phyloP scores from a whole-genome alignment of 768 basidiomycete genomes.

The Imleria badia region DNA sequence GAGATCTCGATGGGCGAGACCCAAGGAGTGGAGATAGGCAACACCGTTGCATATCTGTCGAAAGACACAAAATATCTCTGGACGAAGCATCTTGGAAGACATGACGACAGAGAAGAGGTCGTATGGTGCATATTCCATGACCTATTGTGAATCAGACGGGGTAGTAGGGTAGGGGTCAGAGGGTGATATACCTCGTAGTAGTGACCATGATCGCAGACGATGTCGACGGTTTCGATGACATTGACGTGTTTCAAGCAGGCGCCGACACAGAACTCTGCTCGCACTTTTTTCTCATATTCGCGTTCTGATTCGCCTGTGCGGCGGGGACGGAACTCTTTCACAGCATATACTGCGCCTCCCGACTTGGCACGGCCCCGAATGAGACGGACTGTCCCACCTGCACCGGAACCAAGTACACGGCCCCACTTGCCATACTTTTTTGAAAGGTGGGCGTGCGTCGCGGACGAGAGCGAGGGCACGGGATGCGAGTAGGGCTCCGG shows the following conservation, averaged over 20 bases:
- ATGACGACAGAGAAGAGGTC: slow-evolving; percentile 99
- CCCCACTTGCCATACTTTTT: slow-evolving; percentile 99
- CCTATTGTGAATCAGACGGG: slow-evolving; percentile 44
- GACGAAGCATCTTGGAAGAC: slow-evolving; percentile 98
- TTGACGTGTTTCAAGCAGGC: slow-evolving; percentile 92
- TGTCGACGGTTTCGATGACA: slow-evolving; percentile 97
- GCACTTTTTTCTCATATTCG: slow-evolving; percentile 99
- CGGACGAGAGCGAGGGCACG: slow-evolving; percentile 68
- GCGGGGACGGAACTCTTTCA: slow-evolving; percentile 95
- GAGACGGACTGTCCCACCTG: slow-evolving; percentile 96
- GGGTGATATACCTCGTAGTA: slow-evolving; percentile 82
- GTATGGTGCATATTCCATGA: slow-evolving; percentile 99
- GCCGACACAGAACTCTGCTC: slow-evolving; percentile 98
- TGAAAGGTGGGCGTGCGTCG: slow-evolving; percentile 86
- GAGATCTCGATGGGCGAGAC: slow-evolving; percentile 96
- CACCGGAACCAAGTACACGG: slow-evolving; percentile 89
- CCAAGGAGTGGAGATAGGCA: slow-evolving; percentile 96
- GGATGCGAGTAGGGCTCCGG: slow-evolving; percentile 34
- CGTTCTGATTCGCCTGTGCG: slow-evolving; percentile 86
- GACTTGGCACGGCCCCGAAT: slow-evolving; percentile 85
- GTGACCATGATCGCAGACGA: slow-evolving; percentile 95
- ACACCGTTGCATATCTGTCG: slow-evolving; percentile 98
- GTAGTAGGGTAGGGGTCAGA: neutral
- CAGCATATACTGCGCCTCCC: slow-evolving; percentile 86
- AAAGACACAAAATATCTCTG: slow-evolving; percentile 99